A percentile compares a stretch with the other conserved stretches of the same genome.
Conservation (phyloP, 805 yeast species). For the Sugiyamaella chiloensis region DNA sequence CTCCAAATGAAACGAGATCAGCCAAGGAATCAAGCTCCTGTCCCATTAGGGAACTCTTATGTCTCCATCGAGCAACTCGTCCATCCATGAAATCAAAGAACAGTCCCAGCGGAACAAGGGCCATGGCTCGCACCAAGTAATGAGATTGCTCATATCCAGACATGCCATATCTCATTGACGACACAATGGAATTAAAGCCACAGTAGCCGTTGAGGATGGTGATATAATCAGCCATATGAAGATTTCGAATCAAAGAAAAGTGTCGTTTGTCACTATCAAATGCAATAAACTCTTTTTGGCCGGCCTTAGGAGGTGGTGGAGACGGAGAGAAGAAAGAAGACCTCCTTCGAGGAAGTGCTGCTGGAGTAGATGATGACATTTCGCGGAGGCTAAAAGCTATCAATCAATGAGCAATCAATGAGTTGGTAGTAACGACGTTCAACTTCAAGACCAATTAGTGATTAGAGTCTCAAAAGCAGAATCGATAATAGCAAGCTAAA, state of each 20-base stretch:
- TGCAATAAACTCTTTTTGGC: conserved; percentile 55
- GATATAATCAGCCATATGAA: conserved; percentile 95
- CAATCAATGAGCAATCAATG: too few species aligned
- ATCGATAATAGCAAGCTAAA: too few species aligned
- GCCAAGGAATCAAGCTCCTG: conserved; percentile 97
- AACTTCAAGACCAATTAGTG: too few species aligned
- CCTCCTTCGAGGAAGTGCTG: conserved; percentile 27
- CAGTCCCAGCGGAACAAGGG: conserved; percentile 83
- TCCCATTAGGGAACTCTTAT: conserved; percentile 90
- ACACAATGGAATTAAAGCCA: conserved; percentile 86
- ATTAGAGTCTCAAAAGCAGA: too few species aligned
- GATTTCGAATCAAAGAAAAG: conserved; percentile 65
- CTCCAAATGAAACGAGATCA: conserved; percentile 91
- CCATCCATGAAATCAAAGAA: conserved; percentile 97
- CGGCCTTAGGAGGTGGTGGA: conserved; percentile 31
- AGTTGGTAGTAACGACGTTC: too few species aligned
- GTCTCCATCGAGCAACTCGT: conserved; percentile 90
- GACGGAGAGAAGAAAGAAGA: conserved; percentile 36
- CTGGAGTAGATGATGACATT: too few species aligned
- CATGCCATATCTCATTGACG: conserved; percentile 75
- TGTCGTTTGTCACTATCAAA: conserved; percentile 83
- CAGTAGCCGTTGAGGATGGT: conserved; percentile 91
- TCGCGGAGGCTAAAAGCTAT: too few species aligned
- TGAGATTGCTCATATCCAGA: conserved; percentile 60
- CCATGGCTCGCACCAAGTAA: conserved; percentile 75